phyloP scores from a whole-genome alignment of 345 rosid genomes.

The Pistacia integerrima region DNA sequence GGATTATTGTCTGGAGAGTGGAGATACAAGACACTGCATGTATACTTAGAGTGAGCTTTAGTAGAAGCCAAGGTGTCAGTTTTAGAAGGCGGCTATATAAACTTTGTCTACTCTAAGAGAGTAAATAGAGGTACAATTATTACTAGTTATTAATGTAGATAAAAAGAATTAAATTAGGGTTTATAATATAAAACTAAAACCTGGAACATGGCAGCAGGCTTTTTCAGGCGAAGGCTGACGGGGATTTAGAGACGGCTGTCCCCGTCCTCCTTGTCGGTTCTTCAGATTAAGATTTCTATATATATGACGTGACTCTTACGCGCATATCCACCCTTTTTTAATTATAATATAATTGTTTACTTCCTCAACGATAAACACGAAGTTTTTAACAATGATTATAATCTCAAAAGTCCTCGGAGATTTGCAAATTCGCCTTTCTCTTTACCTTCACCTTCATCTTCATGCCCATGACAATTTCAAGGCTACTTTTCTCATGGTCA shows the following conservation, averaged over 20 bases:
- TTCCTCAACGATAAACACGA: background rate
- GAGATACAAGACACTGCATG: constrained; percentile 14
- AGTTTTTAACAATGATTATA: no score
- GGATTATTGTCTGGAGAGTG: constrained; percentile 44
- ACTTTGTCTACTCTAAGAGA: constrained; percentile 19
- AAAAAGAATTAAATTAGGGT: background rate
- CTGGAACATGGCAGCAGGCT: constrained; percentile 16
- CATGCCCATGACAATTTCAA: background rate
- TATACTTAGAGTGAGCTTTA: background rate
- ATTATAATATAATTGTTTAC: background rate
- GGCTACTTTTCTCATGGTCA: background rate
- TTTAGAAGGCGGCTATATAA: constrained; percentile 23
- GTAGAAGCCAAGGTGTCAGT: constrained; percentile 28
- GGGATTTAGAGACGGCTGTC: constrained; percentile 21
- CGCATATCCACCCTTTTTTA: constrained; percentile 2
- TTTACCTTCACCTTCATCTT: background rate
- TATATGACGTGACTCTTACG: no score
- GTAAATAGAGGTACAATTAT: background rate
- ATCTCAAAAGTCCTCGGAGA: background rate
- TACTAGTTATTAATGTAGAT: background rate
- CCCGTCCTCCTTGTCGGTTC: constrained; percentile 34
- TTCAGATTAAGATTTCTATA: no score
- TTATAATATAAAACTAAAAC: background rate
- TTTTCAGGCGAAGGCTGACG: constrained; percentile 22
- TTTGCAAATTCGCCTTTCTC: background rate